These are phyloP conservation scores for Alopecurus myosuroides DNA, from an alignment of 176 grass and related monocot genomes.

Conservation along the genomic window DNA sequence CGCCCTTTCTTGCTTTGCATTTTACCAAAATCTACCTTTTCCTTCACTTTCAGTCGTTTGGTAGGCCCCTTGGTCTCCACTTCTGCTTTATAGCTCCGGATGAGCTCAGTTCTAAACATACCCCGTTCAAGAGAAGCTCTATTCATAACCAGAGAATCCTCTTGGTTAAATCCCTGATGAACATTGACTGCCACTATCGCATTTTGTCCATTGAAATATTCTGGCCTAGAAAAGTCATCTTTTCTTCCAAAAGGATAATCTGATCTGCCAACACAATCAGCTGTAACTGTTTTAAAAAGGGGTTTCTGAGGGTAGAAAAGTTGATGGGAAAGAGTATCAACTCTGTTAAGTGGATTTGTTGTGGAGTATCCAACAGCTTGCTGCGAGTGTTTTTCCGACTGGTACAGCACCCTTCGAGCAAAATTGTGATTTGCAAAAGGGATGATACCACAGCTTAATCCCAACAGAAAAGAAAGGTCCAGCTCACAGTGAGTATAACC, in stretches of 20 bases:
- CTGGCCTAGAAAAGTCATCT: slow-evolving; percentile 52
- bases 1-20: slow-evolving; percentile 86
- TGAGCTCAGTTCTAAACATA: slow-evolving; percentile 88
- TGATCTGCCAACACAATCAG: slow-evolving; percentile 68
- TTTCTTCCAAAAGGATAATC: slow-evolving; percentile 57
- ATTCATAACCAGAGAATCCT: slow-evolving; percentile 98
- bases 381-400: slow-evolving; percentile 91
- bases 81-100: slow-evolving; percentile 83
- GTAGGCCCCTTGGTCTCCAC: slow-evolving; percentile 67
- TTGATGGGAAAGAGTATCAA: slow-evolving; percentile 90
- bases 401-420: slow-evolving; percentile 81
- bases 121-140: slow-evolving; percentile 85
- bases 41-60: slow-evolving; percentile 61
- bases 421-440: slow-evolving; percentile 99
- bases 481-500: slow-evolving; percentile 84
- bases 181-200: slow-evolving; percentile 94
- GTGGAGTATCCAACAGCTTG: slow-evolving; percentile 97
- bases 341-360: slow-evolving; percentile 75
- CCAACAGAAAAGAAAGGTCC: slow-evolving; percentile 80
- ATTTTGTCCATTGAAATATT: slow-evolving; percentile 98
- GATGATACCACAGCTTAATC: slow-evolving; percentile 82
- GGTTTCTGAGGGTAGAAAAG: slow-evolving; percentile 91
- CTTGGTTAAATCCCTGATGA: slow-evolving; percentile 97
- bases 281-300: slow-evolving; percentile 83
- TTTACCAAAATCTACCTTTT: slow-evolving; percentile 83